phyloP scores from a whole-genome alignment of 495 filamentous ascomycete genomes.

The Penicillium cataractarum region DNA sequence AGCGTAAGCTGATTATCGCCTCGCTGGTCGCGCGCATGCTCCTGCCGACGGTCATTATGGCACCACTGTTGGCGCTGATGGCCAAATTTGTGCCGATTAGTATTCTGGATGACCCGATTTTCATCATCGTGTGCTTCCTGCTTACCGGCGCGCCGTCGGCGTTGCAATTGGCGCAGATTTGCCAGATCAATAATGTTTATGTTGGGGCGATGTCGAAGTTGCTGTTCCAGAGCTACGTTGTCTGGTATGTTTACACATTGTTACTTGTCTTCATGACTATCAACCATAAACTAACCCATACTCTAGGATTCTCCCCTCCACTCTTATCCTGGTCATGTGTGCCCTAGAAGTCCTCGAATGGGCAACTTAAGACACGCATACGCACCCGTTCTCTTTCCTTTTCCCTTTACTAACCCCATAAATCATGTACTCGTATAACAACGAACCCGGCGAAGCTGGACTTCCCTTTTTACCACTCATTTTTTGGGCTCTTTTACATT shows the following conservation, averaged over 20 bases:
- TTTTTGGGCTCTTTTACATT: not conserved
- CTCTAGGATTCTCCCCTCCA: conserved; percentile 87
- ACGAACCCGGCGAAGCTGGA: conserved; percentile 7
- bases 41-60: conserved; percentile 89
- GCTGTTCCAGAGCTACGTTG: conserved; percentile 96
- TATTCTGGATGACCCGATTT: conserved; percentile 97
- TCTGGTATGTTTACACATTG: conserved; percentile 66
- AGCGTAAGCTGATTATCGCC: conserved; percentile 80
- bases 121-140: conserved; percentile 95
- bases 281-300: conserved; percentile 28
- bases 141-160: conserved; percentile 93
- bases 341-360: conserved; percentile 94
- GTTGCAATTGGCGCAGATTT: conserved; percentile 95
- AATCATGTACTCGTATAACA: conserved; percentile 5
- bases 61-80: conserved; percentile 83
- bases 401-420: too few relatives aligned
- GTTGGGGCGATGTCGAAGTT: conserved; percentile 91
- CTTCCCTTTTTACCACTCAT: conserved; percentile 4
- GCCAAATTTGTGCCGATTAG: conserved; percentile 93
- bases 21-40: conserved; percentile 89
- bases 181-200: conserved; percentile 96
- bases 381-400: conserved; percentile 6
- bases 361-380: conserved; percentile 50
- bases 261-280: not conserved
- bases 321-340: conserved; percentile 84